phyloP scores from a whole-genome alignment of 352 stramenopile genomes.

The Phytophthora tubulina region DNA sequence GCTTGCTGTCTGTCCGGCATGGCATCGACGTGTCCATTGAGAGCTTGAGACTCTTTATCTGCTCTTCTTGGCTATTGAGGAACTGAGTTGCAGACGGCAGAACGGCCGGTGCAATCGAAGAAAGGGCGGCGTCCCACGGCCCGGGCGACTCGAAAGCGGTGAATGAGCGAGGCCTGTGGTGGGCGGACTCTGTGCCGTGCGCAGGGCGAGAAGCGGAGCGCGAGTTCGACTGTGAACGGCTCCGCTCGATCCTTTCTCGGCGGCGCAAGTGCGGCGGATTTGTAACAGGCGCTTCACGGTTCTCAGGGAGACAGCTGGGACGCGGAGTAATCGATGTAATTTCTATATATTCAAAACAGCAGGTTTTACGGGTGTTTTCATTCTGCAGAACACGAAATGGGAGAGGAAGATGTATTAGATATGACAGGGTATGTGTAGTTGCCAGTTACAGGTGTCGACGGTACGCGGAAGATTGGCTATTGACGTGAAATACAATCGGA shows the following conservation, averaged over 20 bases:
- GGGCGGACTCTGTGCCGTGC: neutral
- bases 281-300: conserved; percentile 15
- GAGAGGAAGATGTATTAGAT: neutral
- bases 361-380: no score
- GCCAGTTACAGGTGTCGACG: neutral
- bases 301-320: conserved; percentile 20
- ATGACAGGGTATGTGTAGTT: neutral
- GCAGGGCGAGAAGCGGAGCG: conserved; percentile 6
- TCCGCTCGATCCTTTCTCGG: conserved; percentile 6
- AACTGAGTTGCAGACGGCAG: conserved; percentile 21
- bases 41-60: neutral
- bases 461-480: conserved; percentile 7
- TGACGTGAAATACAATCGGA: conserved; percentile 20
- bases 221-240: conserved; percentile 18
- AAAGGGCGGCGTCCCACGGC: conserved; percentile 37
- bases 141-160: conserved; percentile 15
- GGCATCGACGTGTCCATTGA: conserved; percentile 26
- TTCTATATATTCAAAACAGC: neutral
- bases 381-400: no score
- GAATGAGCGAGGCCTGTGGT: neutral
- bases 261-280: conserved; percentile 11
- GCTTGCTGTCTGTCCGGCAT: conserved; percentile 10
- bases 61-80: neutral
- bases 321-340: neutral
- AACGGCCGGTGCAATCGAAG: conserved; percentile 23